Evolutionary conservation across 192 early-diverging fungal genomes (phyloP).

Genomic region (Podila epigama): DNA sequence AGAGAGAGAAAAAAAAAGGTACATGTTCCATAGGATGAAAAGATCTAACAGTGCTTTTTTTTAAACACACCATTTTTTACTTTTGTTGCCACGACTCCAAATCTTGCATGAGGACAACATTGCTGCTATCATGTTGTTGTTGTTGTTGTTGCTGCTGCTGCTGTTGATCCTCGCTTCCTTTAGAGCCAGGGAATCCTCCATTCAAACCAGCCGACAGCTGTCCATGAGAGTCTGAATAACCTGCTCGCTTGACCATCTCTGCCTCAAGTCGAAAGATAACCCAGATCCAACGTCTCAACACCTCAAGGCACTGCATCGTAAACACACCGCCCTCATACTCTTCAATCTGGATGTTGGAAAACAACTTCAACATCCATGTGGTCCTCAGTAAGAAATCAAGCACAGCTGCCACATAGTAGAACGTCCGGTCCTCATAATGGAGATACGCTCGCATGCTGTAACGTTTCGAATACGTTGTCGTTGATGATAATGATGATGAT

Average conservation of each 20-base stretch:
- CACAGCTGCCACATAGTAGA: conserved; percentile 85
- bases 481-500: background rate
- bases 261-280: conserved; percentile 90
- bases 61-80: no score
- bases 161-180: background rate
- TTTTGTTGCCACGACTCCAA: conserved; percentile 38
- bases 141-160: background rate
- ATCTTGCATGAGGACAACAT: conserved; percentile 25
- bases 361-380: conserved; percentile 85
- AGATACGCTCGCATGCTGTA: conserved; percentile 67
- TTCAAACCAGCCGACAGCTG: background rate
- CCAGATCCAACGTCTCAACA: conserved; percentile 93
- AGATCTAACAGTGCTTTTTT: no score
- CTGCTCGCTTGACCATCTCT: conserved; percentile 68
- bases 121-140: background rate
- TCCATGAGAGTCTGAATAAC: conserved; percentile 3
- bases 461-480: conserved; percentile 2
- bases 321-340: conserved; percentile 76
- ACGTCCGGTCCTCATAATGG: conserved; percentile 64
- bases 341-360: conserved; percentile 66
- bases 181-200: background rate
- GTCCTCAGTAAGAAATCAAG: conserved; percentile 84
- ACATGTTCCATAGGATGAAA: no score
- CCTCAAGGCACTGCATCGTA: conserved; percentile 81
- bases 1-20: background rate